phyloP scores from a whole-genome alignment of 2,329 filamentous ascomycete genomes.

The Trichoderma oligosporum region DNA sequence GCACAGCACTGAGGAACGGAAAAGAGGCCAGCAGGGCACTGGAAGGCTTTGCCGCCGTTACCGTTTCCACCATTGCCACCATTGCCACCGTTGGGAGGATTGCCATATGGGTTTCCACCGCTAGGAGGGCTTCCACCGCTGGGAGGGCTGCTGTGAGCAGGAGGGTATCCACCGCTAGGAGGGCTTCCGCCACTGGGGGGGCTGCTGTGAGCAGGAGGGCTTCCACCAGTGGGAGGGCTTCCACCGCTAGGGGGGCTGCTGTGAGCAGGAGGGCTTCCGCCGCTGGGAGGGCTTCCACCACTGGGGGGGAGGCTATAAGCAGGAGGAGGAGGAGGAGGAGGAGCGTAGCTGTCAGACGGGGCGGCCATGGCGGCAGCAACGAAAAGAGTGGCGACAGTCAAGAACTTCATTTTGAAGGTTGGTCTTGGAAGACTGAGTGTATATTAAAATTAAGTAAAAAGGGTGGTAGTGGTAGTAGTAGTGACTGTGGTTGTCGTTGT shows the following conservation, averaged over 20 bases:
- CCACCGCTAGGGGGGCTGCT: neutral
- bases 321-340: conserved; percentile 9
- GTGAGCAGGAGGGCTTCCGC: neutral
- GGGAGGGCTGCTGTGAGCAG: neutral
- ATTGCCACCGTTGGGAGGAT: neutral
- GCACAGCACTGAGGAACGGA: conserved; percentile 19
- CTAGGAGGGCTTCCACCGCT: neutral
- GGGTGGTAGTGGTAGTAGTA: neutral
- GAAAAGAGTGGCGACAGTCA: conserved; percentile 21
- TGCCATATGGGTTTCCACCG: neutral
- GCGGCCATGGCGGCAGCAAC: conserved; percentile 19
- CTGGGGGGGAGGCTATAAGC: neutral
- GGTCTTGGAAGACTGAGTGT: neutral
- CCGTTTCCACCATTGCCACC: too few species aligned
- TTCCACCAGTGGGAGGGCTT: neutral
- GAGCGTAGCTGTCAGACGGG: conserved; percentile 12
- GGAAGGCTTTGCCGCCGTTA: too few species aligned
- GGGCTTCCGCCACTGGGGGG: neutral
- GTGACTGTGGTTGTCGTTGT: neutral
- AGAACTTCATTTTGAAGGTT: conserved; percentile 23
- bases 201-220: neutral
- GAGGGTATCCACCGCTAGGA: neutral
- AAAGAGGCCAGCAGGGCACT: neutral
- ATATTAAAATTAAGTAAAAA: neutral
- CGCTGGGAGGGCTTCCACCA: neutral